Base-by-base conservation (phyloP, 495 filamentous ascomycete genomes). In the Aspergillus saccharolyticus region DNA sequence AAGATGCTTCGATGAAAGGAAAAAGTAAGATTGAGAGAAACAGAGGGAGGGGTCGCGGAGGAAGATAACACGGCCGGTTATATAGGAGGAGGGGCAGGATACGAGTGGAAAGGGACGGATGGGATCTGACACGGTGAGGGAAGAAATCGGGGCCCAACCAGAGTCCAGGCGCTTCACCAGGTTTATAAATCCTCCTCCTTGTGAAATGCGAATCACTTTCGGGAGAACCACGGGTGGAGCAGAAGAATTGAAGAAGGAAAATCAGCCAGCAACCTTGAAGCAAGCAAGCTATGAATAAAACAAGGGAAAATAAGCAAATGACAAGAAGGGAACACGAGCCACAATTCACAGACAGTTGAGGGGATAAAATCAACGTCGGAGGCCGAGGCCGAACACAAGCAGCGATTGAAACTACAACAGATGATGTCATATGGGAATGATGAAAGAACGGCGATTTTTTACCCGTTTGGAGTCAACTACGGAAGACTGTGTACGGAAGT, bases 1-100 rank as follows among this genome's bases (percentile, higher is more conserved):
- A 30, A 10, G 10, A 30, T 30, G 25, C 25, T 30, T 30, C 91
- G 12, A 82, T 84, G 52, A 25, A 28, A 14, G 20, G 46, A 49
- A 17, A 14, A 39, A 20, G 46, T 56, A 53, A 43, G 44, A 53
- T 46, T 20, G 48, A 55, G 21, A 25, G 20, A 20, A 20, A 22
- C 42, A 57, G 42, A 14, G 51, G 39, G 18, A 49, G 12, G 33
- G 14, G 33, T 4, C 30, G 9, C 19, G 49, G 43, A 33, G 42
- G 42, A 48, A 20, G 49, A 30, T 28, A 28, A 28, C 9, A 28
- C 3, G 25, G 9, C 25, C 9, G 9, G 25, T 18, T 18, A 42
- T 17, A 7, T 19, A 42, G n/a, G 17, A n/a, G 21, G 24, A 42
- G 42, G 50, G 17, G 25, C 25, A 53, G 21, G n/a, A 42, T 18